Evolutionary conservation across 345 rosid species (phyloP).

Genomic region (Citrus inodora): DNA sequence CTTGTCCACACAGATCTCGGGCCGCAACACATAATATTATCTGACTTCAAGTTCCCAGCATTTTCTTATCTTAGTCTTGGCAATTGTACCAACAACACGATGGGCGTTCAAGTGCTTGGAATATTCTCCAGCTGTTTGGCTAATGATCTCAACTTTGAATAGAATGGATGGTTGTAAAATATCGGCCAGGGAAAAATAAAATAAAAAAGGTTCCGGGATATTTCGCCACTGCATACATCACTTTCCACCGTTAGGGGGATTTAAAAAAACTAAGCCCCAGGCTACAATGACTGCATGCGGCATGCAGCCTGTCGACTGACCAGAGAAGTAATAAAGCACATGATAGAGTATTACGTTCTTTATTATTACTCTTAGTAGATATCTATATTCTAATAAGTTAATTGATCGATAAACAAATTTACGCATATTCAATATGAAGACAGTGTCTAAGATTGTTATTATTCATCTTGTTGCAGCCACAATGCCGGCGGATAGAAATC

Average conservation of each 20-base stretch:
- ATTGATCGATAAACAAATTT: no score
- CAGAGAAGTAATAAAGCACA: not conserved
- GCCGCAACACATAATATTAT: not conserved
- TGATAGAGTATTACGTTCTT: no score
- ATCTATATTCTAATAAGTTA: no score
- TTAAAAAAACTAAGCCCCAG: not conserved
- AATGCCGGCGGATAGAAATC: no score
- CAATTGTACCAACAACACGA: not conserved
- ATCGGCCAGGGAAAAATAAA: no score
- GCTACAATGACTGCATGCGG: not conserved
- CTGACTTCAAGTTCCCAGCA: not conserved
- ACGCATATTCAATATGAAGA: no score
- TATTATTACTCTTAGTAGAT: no score
- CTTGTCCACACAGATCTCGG: not conserved
- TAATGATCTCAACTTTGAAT: constrained; percentile 3
- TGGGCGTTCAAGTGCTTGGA: not conserved
- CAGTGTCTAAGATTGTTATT: no score
- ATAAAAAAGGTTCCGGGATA: no score
- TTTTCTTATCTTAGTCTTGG: not conserved
- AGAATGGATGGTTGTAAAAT: not conserved
- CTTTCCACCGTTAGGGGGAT: not conserved
- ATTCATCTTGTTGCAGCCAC: no score
- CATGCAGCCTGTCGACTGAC: not conserved
- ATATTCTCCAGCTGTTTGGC: not conserved
- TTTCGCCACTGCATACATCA: no score